A percentile compares a stretch with the other conserved stretches of the same genome.
Evolutionary conservation across 2,329 filamentous ascomycete genomes (phyloP).

Genomic region (Tolypocladium pustulatum): DNA sequence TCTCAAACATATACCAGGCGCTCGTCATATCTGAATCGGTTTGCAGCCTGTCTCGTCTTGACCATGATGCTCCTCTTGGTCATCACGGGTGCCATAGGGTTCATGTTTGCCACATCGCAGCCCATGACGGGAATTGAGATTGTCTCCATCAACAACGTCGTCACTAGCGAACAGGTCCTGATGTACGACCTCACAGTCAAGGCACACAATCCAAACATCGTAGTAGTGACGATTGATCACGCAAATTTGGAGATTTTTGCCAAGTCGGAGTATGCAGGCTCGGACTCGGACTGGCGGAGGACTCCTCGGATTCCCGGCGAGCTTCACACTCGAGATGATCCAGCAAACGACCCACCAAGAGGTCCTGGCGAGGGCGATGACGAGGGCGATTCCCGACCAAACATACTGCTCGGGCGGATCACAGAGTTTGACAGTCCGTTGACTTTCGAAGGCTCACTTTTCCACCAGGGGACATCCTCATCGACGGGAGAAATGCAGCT

Average conservation of each 20-base stretch:
- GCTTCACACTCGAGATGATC: slow-evolving; percentile 19
- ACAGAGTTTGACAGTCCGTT: slow-evolving; percentile 79
- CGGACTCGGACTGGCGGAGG: slow-evolving; percentile 50
- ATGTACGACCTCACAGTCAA: slow-evolving; percentile 87
- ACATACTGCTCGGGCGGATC: slow-evolving; percentile 86
- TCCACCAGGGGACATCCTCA: slow-evolving; percentile 59
- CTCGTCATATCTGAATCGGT: slow-evolving; percentile 57
- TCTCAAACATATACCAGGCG: slow-evolving; percentile 56
- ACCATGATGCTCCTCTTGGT: slow-evolving; percentile 71
- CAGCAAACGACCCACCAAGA: slow-evolving; percentile 27
- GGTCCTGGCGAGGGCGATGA: slow-evolving; percentile 33
- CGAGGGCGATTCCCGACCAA: slow-evolving; percentile 53
- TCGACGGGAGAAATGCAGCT: slow-evolving; percentile 80
- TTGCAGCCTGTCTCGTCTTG: slow-evolving; percentile 81
- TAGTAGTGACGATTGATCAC: slow-evolving; percentile 74
- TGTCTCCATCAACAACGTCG: slow-evolving; percentile 73
- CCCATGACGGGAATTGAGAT: slow-evolving; percentile 72
- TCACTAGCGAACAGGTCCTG: slow-evolving; percentile 88
- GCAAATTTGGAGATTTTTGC: slow-evolving; percentile 91
- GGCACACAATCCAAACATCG: slow-evolving; percentile 86
- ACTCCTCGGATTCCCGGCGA: slow-evolving; percentile 16
- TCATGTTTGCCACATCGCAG: slow-evolving; percentile 86
- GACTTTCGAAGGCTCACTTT: slow-evolving; percentile 80
- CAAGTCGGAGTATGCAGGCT: slow-evolving; percentile 81
- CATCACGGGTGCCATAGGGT: slow-evolving; percentile 74